A percentile compares a stretch with the other conserved stretches of the same genome.
Evolutionary conservation across 257 asterid species (phyloP).

Genomic region (Knoxia roxburghii): DNA sequence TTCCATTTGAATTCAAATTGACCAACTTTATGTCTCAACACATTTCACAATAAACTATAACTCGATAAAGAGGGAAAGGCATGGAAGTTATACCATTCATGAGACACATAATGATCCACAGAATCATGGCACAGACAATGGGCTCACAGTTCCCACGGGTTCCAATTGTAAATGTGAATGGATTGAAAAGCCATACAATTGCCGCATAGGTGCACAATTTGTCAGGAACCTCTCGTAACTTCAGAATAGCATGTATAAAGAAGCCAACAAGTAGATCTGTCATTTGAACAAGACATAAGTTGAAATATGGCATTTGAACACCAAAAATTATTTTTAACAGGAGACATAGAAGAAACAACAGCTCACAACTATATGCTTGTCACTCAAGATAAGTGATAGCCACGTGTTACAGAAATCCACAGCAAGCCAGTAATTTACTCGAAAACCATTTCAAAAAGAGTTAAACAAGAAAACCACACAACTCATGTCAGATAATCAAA

Average conservation of each 20-base stretch:
- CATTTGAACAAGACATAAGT: conserved; percentile 22
- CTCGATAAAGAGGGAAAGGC: conserved; percentile 4
- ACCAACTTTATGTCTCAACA: background rate
- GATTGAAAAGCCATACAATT: conserved; percentile 91
- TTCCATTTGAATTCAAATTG: background rate
- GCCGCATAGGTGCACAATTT: conserved; percentile 52
- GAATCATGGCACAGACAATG: conserved; percentile 71
- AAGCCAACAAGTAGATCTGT: conserved; percentile 88
- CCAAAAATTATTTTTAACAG: background rate
- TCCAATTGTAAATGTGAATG: conserved; percentile 95
- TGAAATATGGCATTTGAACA: conserved; percentile 3
- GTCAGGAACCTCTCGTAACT: conserved; percentile 73
- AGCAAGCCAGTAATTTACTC: background rate
- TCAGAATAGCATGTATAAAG: conserved; percentile 61
- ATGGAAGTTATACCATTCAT: conserved; percentile 58
- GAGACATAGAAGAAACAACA: background rate
- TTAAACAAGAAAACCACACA: background rate
- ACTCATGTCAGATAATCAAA: background rate
- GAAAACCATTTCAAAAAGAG: background rate
- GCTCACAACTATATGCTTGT: background rate
- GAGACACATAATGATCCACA: conserved; percentile 76
- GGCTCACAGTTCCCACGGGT: conserved; percentile 99
- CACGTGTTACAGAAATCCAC: background rate
- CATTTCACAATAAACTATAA: background rate
- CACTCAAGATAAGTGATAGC: background rate